These are phyloP conservation scores for Candida quercuum DNA, from an alignment of 805 yeast species.

Conservation along the genomic window DNA sequence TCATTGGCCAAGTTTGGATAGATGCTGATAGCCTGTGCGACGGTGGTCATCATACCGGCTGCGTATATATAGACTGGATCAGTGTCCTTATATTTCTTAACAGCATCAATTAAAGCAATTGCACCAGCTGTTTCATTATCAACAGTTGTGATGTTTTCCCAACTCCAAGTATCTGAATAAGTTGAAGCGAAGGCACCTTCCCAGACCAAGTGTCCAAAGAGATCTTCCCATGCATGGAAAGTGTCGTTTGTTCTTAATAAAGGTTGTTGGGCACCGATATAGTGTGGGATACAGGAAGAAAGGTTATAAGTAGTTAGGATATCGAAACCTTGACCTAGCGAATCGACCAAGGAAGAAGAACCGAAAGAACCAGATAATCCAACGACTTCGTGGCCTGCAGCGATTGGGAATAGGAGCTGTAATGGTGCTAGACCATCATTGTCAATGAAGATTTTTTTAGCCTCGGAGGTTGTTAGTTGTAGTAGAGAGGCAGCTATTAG, in stretches of 20 bases:
- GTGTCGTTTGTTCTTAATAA: constrained; percentile 33
- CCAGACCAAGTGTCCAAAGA: constrained; percentile 37
- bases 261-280: constrained; percentile 34
- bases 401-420: constrained; percentile 32
- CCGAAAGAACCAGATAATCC: constrained; percentile 37
- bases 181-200: constrained; percentile 33
- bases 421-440: constrained; percentile 36
- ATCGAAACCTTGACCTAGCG: constrained; percentile 29
- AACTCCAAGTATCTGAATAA: constrained; percentile 28
- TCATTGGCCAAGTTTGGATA: constrained; percentile 35
- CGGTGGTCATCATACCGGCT: constrained; percentile 39
- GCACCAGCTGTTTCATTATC: constrained; percentile 31
- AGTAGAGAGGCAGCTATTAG: constrained; percentile 11
- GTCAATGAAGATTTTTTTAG: constrained; percentile 35
- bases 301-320: constrained; percentile 29
- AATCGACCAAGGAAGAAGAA: constrained; percentile 33
- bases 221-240: constrained; percentile 32
- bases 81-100: constrained; percentile 29
- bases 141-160: constrained; percentile 28
- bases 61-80: constrained; percentile 33
- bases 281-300: constrained; percentile 31
- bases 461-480: constrained; percentile 11
- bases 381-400: constrained; percentile 34
- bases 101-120: constrained; percentile 35
- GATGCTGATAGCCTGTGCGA: constrained; percentile 37